Base-by-base conservation (phyloP, 2,329 filamentous ascomycete genomes). In the Neurospora crassa region DNA sequence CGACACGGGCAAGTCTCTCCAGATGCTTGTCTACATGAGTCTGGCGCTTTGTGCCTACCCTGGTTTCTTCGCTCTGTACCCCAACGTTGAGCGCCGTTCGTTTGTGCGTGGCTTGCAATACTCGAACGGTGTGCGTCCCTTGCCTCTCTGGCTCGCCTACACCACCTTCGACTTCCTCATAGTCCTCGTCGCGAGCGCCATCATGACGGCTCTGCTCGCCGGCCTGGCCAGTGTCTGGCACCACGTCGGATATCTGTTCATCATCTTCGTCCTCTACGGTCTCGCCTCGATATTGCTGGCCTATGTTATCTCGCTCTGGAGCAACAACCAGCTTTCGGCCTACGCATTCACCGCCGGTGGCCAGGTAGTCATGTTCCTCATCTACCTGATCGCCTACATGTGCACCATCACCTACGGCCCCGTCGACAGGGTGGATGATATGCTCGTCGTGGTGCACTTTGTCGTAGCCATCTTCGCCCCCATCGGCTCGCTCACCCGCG, bases 71-170 rank as follows among this genome's bases (percentile, higher is more conserved):
- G 88, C 92, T 0, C 83, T 97, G 5, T 97, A 97, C 77, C 92
- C 93, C 0, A 97, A 93, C n/a, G 84, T 92, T 40, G 94, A 97
- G 80, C 87, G 93, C 37, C 83, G 93, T 12, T 84, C 89, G 68
- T 91, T 93, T 74, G 92, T 97, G 34, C 88, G 94, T 69, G 91
- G 92, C 18, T 83, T 97, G 40, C 91, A 97, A 79, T 97, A 97
- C 81, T 96, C 92, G 70, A 97, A 97, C 77, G 94, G 94, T 67
- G 93, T 97, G 40, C 86, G 92, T 14, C 90, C 92, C 0, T 83
- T 92, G 10, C 93, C 94, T 0, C 83, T 97, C 1, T 97, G 95
- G 94, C 81, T 92, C 5, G 92, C 94, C 1, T 96, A 97, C 78
- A 84, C 91, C 0, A 77, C 84, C 0, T 97, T 97, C 77, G 94